Base-by-base conservation (phyloP, 2,329 filamentous ascomycete species). In the Colletotrichum brevisporum region DNA sequence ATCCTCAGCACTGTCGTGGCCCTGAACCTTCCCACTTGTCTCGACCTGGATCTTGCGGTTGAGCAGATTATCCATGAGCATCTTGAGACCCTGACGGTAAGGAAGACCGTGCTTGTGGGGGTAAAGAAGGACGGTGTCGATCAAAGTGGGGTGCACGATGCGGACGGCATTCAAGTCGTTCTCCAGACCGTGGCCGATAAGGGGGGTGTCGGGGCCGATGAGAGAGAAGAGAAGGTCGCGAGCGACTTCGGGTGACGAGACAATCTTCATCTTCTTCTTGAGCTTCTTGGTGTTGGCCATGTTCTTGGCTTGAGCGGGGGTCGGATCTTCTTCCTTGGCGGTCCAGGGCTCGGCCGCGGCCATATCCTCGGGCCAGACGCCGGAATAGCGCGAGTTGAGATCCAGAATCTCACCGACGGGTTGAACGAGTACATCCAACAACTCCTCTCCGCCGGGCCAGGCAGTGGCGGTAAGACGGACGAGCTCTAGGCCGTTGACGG, bases 1-100 rank as follows among this genome's bases (percentile, higher is more conserved):
- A 77, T 99, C 96, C 78, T 99, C 96, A 27, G 91, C 92, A 27
- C 94, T 97, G 81, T 99, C 96, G 79, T 99, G 96, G 0, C 96
- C 96, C 21, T 83, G 74, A 21, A 83, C 78, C 52, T 82, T 79
- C 4, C 79, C 80, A 74, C 18, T 80, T 72, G 68, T 87, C 51
- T 91, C 92, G 43, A 89, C 89, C 79, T 99, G 96, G 45, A 99
- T 98, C 61, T 91, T 88, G 27, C 91, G 86, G 65, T 90, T 87
- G 6, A 99, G 86, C 69, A 92, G 84, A n/a, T 82, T 84, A 55
- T 90, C 87, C 77, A 91, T 91, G 0, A 99, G 88, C 68, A 84
- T 83, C 76, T 93, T 94, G n/a, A 99, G 87, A 3, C 92, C 89
- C 74, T 93, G 87, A 9, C 96, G 91, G 62, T 90, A 86, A 0